Conservation (phyloP, 345 rosid genomes). For the Ceriops decandra region DNA sequence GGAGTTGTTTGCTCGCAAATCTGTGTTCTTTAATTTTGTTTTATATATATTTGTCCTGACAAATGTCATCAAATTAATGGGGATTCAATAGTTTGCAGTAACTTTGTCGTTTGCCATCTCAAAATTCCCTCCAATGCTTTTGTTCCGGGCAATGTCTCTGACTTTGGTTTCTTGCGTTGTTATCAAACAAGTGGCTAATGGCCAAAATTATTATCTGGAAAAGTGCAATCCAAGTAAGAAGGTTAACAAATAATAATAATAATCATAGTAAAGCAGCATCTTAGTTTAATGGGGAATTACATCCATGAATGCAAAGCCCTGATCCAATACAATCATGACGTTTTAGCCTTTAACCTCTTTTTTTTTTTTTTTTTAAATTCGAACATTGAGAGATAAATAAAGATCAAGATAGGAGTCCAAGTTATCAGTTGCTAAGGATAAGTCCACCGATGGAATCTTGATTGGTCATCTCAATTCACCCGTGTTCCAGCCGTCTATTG, state of each 20-base stretch:
- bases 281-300: conserved; percentile 3
- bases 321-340: no score
- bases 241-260: background rate
- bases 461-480: no score
- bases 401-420: no score
- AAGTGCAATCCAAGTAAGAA: background rate
- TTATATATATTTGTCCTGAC: background rate
- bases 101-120: no score
- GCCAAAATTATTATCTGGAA: conserved; percentile 34
- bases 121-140: background rate
- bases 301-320: conserved; percentile 23
- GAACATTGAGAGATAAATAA: no score
- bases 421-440: no score
- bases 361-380: no score
- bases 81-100: no score
- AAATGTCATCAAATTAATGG: no score
- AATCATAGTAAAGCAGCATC: conserved; percentile 21
- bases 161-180: background rate
- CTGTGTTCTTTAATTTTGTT: background rate
- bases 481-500: no score
- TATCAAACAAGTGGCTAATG: conserved; percentile 20
- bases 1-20: background rate
- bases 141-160: background rate
- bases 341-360: no score
- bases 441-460: no score